phyloP scores from a whole-genome alignment of 2,329 filamentous ascomycete species.

The Xylariaceae sp. region DNA sequence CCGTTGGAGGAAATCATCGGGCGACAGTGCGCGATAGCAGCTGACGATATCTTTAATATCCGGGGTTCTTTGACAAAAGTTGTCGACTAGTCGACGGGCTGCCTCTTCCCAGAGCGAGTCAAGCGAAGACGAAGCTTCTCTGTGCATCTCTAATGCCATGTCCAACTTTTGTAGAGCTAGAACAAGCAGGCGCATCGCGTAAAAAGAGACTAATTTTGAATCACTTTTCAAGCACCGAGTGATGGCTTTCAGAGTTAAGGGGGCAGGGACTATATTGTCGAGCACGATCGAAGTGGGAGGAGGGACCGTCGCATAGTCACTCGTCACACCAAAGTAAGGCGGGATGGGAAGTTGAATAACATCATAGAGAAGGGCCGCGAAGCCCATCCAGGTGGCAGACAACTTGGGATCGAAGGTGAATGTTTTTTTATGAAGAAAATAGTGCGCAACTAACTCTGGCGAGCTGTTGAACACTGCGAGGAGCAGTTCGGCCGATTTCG shows the following conservation, averaged over 20 bases:
- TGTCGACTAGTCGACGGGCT: conserved; percentile 61
- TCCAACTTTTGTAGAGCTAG: conserved; percentile 76
- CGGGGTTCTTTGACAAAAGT: conserved; percentile 76
- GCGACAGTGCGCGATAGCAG: conserved; percentile 65
- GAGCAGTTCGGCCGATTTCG: conserved; percentile 76
- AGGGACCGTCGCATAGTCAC: conserved; percentile 61
- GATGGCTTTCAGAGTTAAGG: conserved; percentile 75
- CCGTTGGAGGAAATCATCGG: conserved; percentile 68
- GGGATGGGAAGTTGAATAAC: conserved; percentile 73
- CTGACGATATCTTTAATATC: conserved; percentile 76
- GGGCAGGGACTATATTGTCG: conserved; percentile 80
- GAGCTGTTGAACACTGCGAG: conserved; percentile 74
- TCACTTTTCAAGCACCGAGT: conserved; percentile 74
- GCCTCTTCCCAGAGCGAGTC: conserved; percentile 67
- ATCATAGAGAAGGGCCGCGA: conserved; percentile 82
- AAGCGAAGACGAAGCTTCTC: conserved; percentile 35
- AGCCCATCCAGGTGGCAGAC: conserved; percentile 91
- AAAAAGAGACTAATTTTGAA: conserved; percentile 76
- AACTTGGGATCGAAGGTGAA: conserved; percentile 90
- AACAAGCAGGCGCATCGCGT: conserved; percentile 75
- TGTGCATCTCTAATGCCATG: conserved; percentile 58
- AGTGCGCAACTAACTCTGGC: conserved; percentile 84
- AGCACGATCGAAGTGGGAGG: conserved; percentile 76
- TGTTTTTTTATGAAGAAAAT: conserved; percentile 74
- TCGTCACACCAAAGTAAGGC: conserved; percentile 62